Evolutionary conservation across 2,329 filamentous ascomycete species (phyloP), one percentile per base, ranked within the genome.

Genomic region (Aspergillus sojae): DNA sequence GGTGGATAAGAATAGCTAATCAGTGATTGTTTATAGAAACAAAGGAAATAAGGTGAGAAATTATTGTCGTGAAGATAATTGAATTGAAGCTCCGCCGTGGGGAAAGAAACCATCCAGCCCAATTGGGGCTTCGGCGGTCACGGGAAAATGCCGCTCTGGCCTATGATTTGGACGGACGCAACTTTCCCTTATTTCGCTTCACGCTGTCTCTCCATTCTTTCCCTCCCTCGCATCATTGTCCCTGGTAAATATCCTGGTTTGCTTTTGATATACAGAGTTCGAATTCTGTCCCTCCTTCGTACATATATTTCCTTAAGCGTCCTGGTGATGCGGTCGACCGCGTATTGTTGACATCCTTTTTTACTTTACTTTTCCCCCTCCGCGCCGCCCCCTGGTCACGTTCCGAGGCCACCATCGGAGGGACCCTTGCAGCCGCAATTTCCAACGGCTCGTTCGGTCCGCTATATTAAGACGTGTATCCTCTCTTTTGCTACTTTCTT

Each of bases 111-210:
- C 56, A 36, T 36, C 34, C 34, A 6, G 14, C 34, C 34, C 34
- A 57, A 62, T 68, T 71, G 70, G 67, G 71, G 69, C 58, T 72
- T 68, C 39, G 66, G 66, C 67, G 67, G 70, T 72, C 71, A 72
- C 71, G 70, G 68, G 62, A 55, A 67, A 60, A 41, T 54, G 23
- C 30, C 52, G 53, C 9, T 54, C 16, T 14, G n/a, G 5, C n/a
- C 7, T 26, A 21, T 39, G 39, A 39, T 21, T 48, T 48, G 21
- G 21, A 28, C 12, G 12, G 12, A 28, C 21, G 23, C 26, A 23
- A 36, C 39, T 28, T 46, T 43, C 34, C 28, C 21, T 48, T 55
- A 50, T 19, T 46, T 55, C 30, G 14, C 55, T 58, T 56, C 36
- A 45, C 7, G 48, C 46, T 30, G 26, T 52, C 39, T 9, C 16